Percentiles rank a stretch among this genome's conserved stretches.
Evolutionary conservation across 2,329 filamentous ascomycete genomes (phyloP).

Genomic region (Cylindrodendrum hubeiense): DNA sequence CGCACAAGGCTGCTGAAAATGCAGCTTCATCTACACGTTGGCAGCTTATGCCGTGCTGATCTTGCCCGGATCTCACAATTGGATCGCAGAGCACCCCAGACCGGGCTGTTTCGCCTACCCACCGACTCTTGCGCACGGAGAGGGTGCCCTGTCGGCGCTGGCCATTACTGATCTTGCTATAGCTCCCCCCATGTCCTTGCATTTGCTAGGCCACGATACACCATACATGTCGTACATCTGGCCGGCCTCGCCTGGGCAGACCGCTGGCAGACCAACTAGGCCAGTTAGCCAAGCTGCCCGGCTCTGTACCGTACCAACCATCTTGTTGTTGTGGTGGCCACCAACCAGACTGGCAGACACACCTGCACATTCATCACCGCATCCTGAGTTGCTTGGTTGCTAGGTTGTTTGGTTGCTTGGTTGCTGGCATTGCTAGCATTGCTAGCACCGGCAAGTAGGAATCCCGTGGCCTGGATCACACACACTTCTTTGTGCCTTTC

Average conservation of each 20-base stretch:
- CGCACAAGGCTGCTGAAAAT: conserved; percentile 4
- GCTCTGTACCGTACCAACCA: conserved; percentile 17
- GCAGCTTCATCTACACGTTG: background rate
- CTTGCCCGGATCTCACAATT: background rate
- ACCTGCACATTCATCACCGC: conserved; percentile 12
- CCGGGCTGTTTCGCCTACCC: background rate
- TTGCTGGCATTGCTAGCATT: too few relatives aligned
- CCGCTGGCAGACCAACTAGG: background rate
- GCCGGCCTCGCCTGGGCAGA: conserved; percentile 13
- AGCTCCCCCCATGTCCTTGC: conserved; percentile 6
- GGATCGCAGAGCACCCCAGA: conserved; percentile 10
- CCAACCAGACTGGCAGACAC: conserved; percentile 13
- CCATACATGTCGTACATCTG: conserved; percentile 24
- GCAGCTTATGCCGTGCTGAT: conserved; percentile 3
- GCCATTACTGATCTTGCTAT: conserved; percentile 14
- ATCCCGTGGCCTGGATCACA: conserved; percentile 1
- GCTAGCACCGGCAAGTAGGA: background rate
- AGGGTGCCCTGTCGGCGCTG: conserved; percentile 7
- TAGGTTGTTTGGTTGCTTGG: too few relatives aligned
- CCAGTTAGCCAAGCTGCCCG: conserved; percentile 8
- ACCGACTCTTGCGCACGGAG: conserved; percentile 18
- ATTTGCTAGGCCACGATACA: conserved; percentile 18
- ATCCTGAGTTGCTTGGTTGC: conserved; percentile 15
- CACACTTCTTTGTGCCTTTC: background rate
- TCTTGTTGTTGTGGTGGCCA: conserved; percentile 5